phyloP scores from a whole-genome alignment of 1,284 basidiomycete species.

The Ustilago loliicola region DNA sequence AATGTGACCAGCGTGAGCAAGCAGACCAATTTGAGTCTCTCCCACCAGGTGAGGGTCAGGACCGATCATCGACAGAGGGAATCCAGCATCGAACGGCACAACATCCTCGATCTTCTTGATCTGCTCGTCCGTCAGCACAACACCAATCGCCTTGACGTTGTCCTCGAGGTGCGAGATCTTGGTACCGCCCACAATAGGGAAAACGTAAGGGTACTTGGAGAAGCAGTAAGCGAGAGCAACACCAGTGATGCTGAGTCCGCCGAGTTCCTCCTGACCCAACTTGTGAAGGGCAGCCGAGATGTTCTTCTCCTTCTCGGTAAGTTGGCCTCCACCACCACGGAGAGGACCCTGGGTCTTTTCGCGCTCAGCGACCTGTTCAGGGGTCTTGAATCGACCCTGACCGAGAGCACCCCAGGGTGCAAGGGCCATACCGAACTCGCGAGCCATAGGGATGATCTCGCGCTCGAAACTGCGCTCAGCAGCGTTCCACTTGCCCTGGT shows the following conservation, averaged over 20 bases:
- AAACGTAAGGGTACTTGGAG: slow-evolving; percentile 47
- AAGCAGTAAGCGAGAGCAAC: slow-evolving; percentile 54
- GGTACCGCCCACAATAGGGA: slow-evolving; percentile 57
- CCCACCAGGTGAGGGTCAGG: slow-evolving; percentile 39
- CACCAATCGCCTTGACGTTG: slow-evolving; percentile 52
- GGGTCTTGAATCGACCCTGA: slow-evolving; percentile 72
- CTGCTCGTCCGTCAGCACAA: slow-evolving; percentile 54
- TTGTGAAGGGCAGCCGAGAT: slow-evolving; percentile 57
- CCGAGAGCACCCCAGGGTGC: slow-evolving; percentile 75
- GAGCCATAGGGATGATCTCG: slow-evolving; percentile 77
- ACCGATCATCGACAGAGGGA: slow-evolving; percentile 55
- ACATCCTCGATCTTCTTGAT: slow-evolving; percentile 54
- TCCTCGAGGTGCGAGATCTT: slow-evolving; percentile 58
- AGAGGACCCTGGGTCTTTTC: slow-evolving; percentile 52
- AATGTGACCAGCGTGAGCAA: slow-evolving; percentile 45
- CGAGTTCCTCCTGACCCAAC: slow-evolving; percentile 52
- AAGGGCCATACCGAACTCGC: slow-evolving; percentile 73
- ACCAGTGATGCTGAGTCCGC: slow-evolving; percentile 40
- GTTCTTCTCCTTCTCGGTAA: slow-evolving; percentile 51
- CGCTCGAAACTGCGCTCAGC: slow-evolving; percentile 75
- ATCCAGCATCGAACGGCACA: slow-evolving; percentile 60
- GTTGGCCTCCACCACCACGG: slow-evolving; percentile 43
- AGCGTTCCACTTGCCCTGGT: slow-evolving; percentile 76
- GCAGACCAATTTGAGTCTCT: slow-evolving; percentile 22
- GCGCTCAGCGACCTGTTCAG: slow-evolving; percentile 50